These are phyloP conservation scores for Entophlyctis luteolus DNA, from an alignment of 192 early-diverging fungal species.

Conservation along the genomic window DNA sequence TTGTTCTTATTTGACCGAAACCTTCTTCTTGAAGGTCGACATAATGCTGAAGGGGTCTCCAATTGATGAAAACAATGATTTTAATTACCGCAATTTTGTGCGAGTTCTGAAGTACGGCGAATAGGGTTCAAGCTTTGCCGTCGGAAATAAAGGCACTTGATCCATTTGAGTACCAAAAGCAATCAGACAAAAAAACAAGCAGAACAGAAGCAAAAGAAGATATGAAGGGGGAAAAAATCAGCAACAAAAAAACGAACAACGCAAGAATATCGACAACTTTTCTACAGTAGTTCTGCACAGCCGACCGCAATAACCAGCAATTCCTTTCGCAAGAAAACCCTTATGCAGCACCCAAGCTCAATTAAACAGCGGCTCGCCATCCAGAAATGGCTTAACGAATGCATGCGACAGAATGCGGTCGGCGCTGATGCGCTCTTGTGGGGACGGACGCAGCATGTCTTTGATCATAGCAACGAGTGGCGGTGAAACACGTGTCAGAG, in stretches of 20 bases:
- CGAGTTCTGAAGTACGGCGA: conserved; percentile 92
- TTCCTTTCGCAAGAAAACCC: too few relatives aligned
- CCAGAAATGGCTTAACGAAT: conserved; percentile 17
- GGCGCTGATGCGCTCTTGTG: conserved; percentile 51
- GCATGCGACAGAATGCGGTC: conserved; percentile 53
- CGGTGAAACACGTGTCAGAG: conserved; percentile 37
- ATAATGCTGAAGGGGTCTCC: conserved; percentile 90
- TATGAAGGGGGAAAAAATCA: too few relatives aligned
- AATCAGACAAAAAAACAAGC: too few relatives aligned
- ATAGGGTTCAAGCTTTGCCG: too few relatives aligned
- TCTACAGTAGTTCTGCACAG: too few relatives aligned
- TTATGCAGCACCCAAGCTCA: too few relatives aligned
- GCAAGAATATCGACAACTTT: too few relatives aligned
- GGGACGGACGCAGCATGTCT: conserved; percentile 63
- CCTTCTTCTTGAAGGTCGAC: conserved; percentile 58
- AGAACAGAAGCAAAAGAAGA: too few relatives aligned
- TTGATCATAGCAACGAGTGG: conserved; percentile 61
- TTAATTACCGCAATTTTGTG: conserved; percentile 92
- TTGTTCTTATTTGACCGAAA: neutral
- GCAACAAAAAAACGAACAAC: too few relatives aligned
- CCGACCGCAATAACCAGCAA: too few relatives aligned
- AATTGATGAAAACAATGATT: conserved; percentile 63
- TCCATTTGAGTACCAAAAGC: too few relatives aligned
- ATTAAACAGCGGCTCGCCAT: conserved; percentile 10
- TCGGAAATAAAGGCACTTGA: too few relatives aligned